phyloP scores from a whole-genome alignment of 345 rosid species.

The Gossypium turneri region DNA sequence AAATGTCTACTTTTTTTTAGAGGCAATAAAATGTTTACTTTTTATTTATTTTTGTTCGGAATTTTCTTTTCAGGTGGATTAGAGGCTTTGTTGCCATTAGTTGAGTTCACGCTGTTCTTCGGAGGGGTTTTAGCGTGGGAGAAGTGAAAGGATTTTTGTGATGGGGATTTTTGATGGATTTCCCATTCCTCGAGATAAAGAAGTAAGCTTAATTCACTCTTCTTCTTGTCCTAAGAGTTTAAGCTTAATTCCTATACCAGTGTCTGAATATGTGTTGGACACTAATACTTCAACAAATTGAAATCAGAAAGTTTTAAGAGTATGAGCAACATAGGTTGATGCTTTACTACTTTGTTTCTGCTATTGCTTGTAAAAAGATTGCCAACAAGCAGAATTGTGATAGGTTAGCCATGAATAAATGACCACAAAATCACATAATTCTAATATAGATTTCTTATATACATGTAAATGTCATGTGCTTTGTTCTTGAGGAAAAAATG shows the following conservation, averaged over 20 bases:
- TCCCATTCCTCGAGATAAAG: conserved; percentile 86
- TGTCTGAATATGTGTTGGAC: background rate
- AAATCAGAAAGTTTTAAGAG: background rate
- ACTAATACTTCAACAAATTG: background rate
- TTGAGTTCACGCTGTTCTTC: conserved; percentile 1
- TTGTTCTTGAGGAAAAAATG: background rate
- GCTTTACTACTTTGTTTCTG: background rate
- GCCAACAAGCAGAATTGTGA: background rate
- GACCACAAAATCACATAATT: background rate
- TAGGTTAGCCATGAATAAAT: background rate
- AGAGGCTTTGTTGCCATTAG: conserved; percentile 11
- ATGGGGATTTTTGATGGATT: conserved; percentile 91
- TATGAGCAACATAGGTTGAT: background rate
- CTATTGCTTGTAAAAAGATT: background rate
- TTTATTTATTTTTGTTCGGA: background rate
- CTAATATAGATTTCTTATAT: background rate
- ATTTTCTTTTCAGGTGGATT: conserved; percentile 17
- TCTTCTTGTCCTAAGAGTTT: background rate
- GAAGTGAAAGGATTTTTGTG: conserved; percentile 22
- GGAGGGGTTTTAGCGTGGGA: background rate
- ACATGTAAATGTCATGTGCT: background rate
- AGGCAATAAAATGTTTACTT: background rate
- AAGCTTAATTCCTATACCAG: background rate
- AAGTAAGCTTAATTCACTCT: conserved; percentile 41
- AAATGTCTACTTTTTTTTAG: no score